These are phyloP conservation scores for Fistulinella prunicolor DNA, from an alignment of 768 basidiomycete genomes.

Conservation along the genomic window DNA sequence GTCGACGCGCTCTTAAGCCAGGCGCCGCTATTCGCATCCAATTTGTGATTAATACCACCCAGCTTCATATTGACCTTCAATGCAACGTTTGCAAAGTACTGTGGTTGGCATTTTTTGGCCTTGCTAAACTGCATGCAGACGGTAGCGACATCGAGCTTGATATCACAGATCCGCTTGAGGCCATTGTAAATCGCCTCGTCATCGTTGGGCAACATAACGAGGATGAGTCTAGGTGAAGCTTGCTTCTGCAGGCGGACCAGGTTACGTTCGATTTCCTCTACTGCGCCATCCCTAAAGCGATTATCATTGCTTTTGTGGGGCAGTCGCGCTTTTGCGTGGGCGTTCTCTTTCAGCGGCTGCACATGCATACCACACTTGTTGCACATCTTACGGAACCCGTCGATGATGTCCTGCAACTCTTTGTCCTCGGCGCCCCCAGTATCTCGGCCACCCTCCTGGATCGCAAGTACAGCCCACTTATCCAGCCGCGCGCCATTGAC, in stretches of 20 bases:
- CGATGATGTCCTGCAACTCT: slow-evolving; percentile 39
- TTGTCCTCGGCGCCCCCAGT: slow-evolving; percentile 51
- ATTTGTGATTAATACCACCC: slow-evolving; percentile 50
- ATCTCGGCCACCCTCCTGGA: slow-evolving; percentile 50
- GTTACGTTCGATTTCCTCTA: slow-evolving; percentile 25
- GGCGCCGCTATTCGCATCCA: slow-evolving; percentile 37
- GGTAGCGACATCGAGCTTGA: slow-evolving; percentile 49
- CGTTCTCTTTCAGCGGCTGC: slow-evolving; percentile 15
- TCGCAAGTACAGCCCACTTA: slow-evolving; percentile 67
- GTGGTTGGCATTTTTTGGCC: slow-evolving; percentile 52
- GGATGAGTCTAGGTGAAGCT: slow-evolving; percentile 24
- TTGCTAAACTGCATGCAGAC: slow-evolving; percentile 72
- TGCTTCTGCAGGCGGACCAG: neutral
- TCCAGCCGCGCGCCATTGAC: slow-evolving; percentile 50
- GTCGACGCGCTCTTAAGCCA: slow-evolving; percentile 44
- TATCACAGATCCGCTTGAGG: slow-evolving; percentile 49
- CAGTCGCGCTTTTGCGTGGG: slow-evolving; percentile 39
- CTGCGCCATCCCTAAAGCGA: slow-evolving; percentile 49
- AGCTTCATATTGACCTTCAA: slow-evolving; percentile 57
- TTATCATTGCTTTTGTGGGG: slow-evolving; percentile 45
- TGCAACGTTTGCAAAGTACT: slow-evolving; percentile 55
- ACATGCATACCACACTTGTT: slow-evolving; percentile 60
- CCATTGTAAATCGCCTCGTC: slow-evolving; percentile 50
- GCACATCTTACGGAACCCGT: slow-evolving; percentile 62
- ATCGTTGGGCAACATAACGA: slow-evolving; percentile 46